A percentile compares a stretch with the other conserved stretches of the same genome.
Conservation (phyloP, 2,329 filamentous ascomycete species). For the Coniochaeta hoffmannii region DNA sequence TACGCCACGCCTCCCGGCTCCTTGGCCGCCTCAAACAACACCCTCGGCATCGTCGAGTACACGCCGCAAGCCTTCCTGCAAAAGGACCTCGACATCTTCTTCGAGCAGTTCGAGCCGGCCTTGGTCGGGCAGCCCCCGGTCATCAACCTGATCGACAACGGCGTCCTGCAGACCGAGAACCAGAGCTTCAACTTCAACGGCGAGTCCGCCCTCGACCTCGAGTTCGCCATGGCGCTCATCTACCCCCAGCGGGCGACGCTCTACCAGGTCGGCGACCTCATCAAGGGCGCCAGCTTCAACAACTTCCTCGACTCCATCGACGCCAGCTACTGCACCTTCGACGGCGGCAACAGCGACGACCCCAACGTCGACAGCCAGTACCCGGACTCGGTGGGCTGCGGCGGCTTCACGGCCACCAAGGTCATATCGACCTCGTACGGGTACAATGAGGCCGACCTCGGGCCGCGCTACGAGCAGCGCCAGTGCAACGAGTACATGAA, state of each 20-base stretch:
- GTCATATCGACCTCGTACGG: constrained; percentile 48
- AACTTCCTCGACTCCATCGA: constrained; percentile 34
- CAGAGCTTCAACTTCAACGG: constrained; percentile 30
- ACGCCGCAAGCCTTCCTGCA: constrained; percentile 46
- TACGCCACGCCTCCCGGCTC: constrained; percentile 34
- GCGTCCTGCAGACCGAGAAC: constrained; percentile 24
- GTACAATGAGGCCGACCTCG: constrained; percentile 42
- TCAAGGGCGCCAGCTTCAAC: constrained; percentile 13
- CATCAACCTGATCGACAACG: constrained; percentile 24
- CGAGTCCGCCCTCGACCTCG: constrained; percentile 27
- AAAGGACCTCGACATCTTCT: constrained; percentile 39
- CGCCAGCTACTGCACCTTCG: constrained; percentile 33
- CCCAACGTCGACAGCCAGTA: constrained; percentile 28
- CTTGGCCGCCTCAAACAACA: constrained; percentile 31
- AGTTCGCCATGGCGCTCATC: constrained; percentile 36
- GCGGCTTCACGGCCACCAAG: constrained; percentile 35
- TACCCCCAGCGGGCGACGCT: constrained; percentile 40
- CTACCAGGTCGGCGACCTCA: constrained; percentile 34
- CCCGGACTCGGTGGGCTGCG: constrained; percentile 33
- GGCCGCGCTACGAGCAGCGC: constrained; percentile 37
- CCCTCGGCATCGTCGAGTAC: constrained; percentile 47
- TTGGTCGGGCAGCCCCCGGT: constrained; percentile 31
- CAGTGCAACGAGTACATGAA: constrained; percentile 53
- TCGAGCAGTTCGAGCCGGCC: constrained; percentile 32
- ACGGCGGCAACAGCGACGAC: constrained; percentile 29